Evolutionary conservation across 192 early-diverging fungal genomes (phyloP).

Genomic region (Dissophora ornata): DNA sequence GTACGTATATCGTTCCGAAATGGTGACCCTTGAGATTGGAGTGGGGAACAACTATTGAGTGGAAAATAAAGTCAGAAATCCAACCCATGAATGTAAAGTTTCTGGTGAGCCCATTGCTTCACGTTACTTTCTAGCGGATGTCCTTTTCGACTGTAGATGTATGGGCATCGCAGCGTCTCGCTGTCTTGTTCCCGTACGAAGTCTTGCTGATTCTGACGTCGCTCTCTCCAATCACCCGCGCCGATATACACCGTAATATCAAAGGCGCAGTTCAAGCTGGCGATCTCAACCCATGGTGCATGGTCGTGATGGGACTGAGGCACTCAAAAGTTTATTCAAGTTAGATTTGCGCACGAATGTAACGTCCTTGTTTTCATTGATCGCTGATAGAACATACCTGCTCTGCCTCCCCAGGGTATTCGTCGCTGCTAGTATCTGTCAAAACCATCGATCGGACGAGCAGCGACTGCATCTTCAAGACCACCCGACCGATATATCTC

Average conservation of each 20-base stretch:
- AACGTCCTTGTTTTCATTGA: too few species aligned
- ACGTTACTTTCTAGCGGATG: slow-evolving; percentile 7
- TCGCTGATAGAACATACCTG: slow-evolving; percentile 26
- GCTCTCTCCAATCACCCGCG: slow-evolving; percentile 62
- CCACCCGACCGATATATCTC: slow-evolving; percentile 63
- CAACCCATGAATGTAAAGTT: too few species aligned
- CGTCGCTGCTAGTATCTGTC: slow-evolving; percentile 29
- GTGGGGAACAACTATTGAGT: slow-evolving; percentile 21
- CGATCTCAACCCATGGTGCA: slow-evolving; percentile 75
- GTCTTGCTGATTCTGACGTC: slow-evolving; percentile 63
- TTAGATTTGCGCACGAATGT: too few species aligned
- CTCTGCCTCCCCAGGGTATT: slow-evolving; percentile 23
- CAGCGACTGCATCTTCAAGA: slow-evolving; percentile 69
- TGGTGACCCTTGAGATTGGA: slow-evolving; percentile 52
- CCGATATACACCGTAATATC: slow-evolving; percentile 67
- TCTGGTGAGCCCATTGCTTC: too few species aligned
- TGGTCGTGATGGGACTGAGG: slow-evolving; percentile 24
- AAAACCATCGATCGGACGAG: slow-evolving; percentile 63
- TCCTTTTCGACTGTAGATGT: slow-evolving; percentile 63
- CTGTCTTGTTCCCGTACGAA: slow-evolving; percentile 73
- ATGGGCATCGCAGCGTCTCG: slow-evolving; percentile 67
- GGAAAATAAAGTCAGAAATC: not conserved
- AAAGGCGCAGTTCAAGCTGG: slow-evolving; percentile 65
- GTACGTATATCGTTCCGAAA: slow-evolving; percentile 63
- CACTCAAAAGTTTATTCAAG: not conserved